These are phyloP conservation scores for Diaporthe sp. DNA, from an alignment of 2,329 filamentous ascomycete species.

Conservation along the genomic window DNA sequence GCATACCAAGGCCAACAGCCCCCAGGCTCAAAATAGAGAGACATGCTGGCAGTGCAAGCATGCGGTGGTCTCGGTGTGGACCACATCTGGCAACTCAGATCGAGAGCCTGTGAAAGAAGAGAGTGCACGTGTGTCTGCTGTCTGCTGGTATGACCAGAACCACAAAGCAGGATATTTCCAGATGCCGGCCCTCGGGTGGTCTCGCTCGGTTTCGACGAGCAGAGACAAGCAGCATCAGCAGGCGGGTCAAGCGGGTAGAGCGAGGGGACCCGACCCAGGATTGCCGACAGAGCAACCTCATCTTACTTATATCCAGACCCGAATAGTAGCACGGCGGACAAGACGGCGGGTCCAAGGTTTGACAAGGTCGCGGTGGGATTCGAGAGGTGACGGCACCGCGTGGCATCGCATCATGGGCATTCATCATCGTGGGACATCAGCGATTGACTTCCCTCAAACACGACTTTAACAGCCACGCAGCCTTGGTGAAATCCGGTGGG, in stretches of 20 bases:
- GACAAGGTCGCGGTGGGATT: not conserved
- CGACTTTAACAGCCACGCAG: no score
- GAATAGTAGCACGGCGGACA: not conserved
- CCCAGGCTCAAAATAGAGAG: slow-evolving; percentile 23
- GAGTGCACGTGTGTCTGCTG: not conserved
- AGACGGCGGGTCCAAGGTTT: not conserved
- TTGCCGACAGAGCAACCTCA: slow-evolving; percentile 12
- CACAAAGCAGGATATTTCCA: not conserved
- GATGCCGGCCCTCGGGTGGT: not conserved
- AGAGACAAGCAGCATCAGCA: slow-evolving; percentile 2
- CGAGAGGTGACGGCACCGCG: not conserved
- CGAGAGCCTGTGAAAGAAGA: not conserved
- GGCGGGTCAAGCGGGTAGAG: not conserved
- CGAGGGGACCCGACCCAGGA: not conserved
- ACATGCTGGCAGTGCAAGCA: slow-evolving; percentile 15
- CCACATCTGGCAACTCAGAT: not conserved
- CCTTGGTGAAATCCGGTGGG: not conserved
- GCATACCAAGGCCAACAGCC: not conserved
- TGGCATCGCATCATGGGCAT: not conserved
- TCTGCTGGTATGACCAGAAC: not conserved
- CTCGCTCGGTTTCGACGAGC: not conserved
- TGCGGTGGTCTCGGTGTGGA: not conserved
- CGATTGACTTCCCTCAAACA: not conserved
- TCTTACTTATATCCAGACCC: not conserved
- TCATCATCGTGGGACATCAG: not conserved